Base-by-base conservation (phyloP, 2,329 filamentous ascomycete genomes). In the Exophiala dermatitidis region DNA sequence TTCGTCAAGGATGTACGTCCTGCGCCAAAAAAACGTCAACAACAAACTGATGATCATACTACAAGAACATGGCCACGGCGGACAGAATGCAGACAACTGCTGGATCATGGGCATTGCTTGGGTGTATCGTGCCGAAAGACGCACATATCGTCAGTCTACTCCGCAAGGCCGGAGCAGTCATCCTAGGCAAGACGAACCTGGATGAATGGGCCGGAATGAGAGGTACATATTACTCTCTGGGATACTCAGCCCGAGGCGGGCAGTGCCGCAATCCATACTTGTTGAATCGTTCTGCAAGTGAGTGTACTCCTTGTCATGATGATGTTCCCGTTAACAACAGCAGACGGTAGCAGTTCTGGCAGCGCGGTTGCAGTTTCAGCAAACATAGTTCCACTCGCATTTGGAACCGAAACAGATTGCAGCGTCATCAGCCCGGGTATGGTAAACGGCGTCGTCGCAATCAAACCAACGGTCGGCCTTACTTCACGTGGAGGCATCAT, bases 231-330 rank as follows among this genome's bases (percentile, higher is more conserved):
- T 59, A 53, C 32, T 84, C 81, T 0, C 81, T 85, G 65, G 85
- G 84, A 1, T 88, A 82, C 64, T 83, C 79, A 38, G 77, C 71
- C 3, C 74, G 83, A 4, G 83, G 83, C 19, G 84, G 83, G 0
- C 83, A 88, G 67, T 75, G 74, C 44, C 73, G 82, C 41, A 83
- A 76, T 62, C 75, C 85, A 0, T 89, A 88, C 62, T 86, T 51
- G 12, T 43, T 57, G 46, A 59, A 56, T 26, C 48, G 53, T n/a
- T 57, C 53, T 42, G 33, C 53, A n/a, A 55, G 55, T 61, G 33
- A 10, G 33, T 34, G 33, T 34, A 34, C 33, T 34, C 33, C 10
- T 10, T 34, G 33, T 6, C 33, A 6, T 6, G 6, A 6, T 6
- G 6, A 10, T 34, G 33, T 10, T 34, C 33, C 33, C 33, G 36